Evolutionary conservation across 2,329 filamentous ascomycete genomes (phyloP), one percentile per base, ranked within the genome.

Genomic region (Sporothrix brasiliensis): DNA sequence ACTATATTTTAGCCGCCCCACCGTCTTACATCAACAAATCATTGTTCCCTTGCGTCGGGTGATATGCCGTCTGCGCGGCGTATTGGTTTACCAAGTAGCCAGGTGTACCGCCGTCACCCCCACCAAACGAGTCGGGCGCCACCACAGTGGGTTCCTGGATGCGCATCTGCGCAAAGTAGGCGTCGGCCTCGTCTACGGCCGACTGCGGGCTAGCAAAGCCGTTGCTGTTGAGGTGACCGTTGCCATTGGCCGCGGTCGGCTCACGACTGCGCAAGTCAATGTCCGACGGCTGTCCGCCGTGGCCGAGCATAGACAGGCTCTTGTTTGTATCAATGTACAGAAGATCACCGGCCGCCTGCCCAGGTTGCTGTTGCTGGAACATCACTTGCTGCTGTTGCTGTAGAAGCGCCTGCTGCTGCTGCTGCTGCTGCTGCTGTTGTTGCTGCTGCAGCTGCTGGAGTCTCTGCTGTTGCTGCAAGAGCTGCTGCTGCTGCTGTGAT

Each of bases 171-270:
- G 91, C 89, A 80, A 97, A 98, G 80, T 97, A 97, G 19, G 90
- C 88, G 77, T 97, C 94, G 11, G 94, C 94, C 69, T 95, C 93
- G 76, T 86, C 91, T 49, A 96, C 89, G 1, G 93, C 93, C 27
- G 93, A 92, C 34, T 89, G 87, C 3, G 88, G 85, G 70, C 93
- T 83, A 76, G 90, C 86, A 6, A 82, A 77, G 50, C 69, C 71
- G 50, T 52, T 53, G 61, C 34, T 52, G 58, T 27, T 30, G 24
- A 44, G 27, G 4, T 39, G 41, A 34, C 49, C 74, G 27, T 79
- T 77, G 19, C 56, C 58, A 9, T 30, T 50, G 9, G 30, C 54
- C 3, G 53, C 47, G 4, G 30, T 21, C 54, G 72, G 71, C 10
- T 71, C 73, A 7, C 78, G 76, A 60, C 77, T 82, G 73, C 82